phyloP scores from a whole-genome alignment of 208 protist species.

The Leishmania lainsoni region DNA sequence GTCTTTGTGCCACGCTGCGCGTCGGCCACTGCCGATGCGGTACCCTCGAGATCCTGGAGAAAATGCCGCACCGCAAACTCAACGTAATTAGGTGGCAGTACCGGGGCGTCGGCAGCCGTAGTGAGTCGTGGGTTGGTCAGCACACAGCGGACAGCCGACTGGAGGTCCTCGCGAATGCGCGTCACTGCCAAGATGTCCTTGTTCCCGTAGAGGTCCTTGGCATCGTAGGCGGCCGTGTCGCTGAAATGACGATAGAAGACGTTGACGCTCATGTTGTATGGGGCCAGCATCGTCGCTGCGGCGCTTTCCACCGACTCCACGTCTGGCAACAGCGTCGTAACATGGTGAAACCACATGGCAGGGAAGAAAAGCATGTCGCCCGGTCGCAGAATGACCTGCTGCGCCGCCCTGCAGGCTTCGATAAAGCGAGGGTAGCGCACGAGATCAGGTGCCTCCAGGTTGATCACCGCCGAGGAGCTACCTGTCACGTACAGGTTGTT shows the following conservation, averaged over 20 bases:
- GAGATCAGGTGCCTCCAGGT: slow-evolving; percentile 79
- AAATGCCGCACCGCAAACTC: slow-evolving; percentile 85
- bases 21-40: slow-evolving; percentile 43
- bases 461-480: slow-evolving; percentile 85
- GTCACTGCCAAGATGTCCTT: slow-evolving; percentile 75
- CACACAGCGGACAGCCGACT: slow-evolving; percentile 27
- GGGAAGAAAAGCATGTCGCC: slow-evolving; percentile 95
- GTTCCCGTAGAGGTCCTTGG: slow-evolving; percentile 91
- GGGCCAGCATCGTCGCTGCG: neutral
- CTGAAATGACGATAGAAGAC: slow-evolving; percentile 88
- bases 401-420: slow-evolving; percentile 67
- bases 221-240: slow-evolving; percentile 58
- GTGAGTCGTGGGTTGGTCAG: slow-evolving; percentile 23
- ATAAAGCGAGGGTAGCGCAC: slow-evolving; percentile 82
- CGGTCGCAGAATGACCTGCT: slow-evolving; percentile 78
- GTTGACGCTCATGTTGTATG: slow-evolving; percentile 86
- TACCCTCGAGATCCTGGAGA: slow-evolving; percentile 75
- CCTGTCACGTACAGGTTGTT: slow-evolving; percentile 91
- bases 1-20: neutral
- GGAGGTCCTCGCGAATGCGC: slow-evolving; percentile 50
- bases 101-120: slow-evolving; percentile 2
- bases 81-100: slow-evolving; percentile 47
- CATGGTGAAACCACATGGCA: slow-evolving; percentile 93
- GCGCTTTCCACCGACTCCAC: neutral
- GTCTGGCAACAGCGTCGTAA: slow-evolving; percentile 62